Evolutionary conservation across 2,329 filamentous ascomycete species (phyloP).

Genomic region (Botrytis tulipae): DNA sequence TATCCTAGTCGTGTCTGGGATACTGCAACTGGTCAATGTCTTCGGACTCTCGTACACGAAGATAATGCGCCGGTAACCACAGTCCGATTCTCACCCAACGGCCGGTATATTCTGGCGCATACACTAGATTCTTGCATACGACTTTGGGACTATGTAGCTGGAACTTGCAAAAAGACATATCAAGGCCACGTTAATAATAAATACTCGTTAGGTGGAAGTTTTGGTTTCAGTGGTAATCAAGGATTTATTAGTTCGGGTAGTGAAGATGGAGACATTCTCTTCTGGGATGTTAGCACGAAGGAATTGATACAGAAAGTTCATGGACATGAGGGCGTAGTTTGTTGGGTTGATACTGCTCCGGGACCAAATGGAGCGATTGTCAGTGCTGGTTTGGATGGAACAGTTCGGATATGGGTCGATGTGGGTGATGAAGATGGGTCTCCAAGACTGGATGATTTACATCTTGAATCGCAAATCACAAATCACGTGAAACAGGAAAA

Average conservation of each 20-base stretch:
- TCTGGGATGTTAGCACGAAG: constrained; percentile 91
- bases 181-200: constrained; percentile 84
- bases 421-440: constrained; percentile 32
- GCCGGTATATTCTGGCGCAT: constrained; percentile 87
- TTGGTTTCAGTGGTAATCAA: constrained; percentile 62
- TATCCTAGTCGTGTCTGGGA: constrained; percentile 79
- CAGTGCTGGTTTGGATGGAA: constrained; percentile 61
- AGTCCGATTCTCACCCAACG: constrained; percentile 92
- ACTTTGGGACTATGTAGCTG: constrained; percentile 92
- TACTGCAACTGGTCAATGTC: constrained; percentile 88
- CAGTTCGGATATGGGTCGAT: constrained; percentile 60
- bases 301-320: constrained; percentile 68
- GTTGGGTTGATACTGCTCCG: constrained; percentile 64
- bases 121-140: constrained; percentile 87
- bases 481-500: constrained; percentile 22
- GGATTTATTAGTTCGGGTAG: constrained; percentile 77
- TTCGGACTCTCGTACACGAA: constrained; percentile 92
- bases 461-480: constrained; percentile 18
- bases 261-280: constrained; percentile 79
- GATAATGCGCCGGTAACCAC: constrained; percentile 88
- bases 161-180: constrained; percentile 93
- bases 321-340: constrained; percentile 58
- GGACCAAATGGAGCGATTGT: constrained; percentile 51
- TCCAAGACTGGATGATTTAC: constrained; percentile 24
- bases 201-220: constrained; percentile 82